These are phyloP conservation scores for Fusarium chuoi DNA, from an alignment of 2,329 filamentous ascomycete genomes.

Conservation along the genomic window DNA sequence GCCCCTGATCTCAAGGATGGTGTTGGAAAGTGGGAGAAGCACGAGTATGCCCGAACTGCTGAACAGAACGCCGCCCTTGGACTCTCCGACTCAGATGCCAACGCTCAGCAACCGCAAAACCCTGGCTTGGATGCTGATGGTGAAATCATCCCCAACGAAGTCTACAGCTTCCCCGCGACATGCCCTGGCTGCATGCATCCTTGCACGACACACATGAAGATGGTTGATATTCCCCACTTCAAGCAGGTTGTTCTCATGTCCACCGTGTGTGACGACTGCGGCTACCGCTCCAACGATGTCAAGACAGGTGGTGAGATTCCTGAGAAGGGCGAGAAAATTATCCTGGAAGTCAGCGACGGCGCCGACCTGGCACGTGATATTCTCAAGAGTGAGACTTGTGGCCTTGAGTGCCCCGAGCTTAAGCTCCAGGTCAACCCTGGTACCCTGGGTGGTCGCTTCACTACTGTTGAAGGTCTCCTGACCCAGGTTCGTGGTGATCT, in stretches of 20 bases:
- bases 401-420: slow-evolving; percentile 86
- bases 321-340: slow-evolving; percentile 85
- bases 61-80: slow-evolving; percentile 91
- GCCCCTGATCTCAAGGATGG: slow-evolving; percentile 83
- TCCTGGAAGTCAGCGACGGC: slow-evolving; percentile 72
- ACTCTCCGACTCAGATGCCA: slow-evolving; percentile 71
- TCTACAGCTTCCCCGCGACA: slow-evolving; percentile 90
- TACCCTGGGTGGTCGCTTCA: slow-evolving; percentile 95
- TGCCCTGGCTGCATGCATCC: slow-evolving; percentile 90
- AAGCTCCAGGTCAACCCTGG: slow-evolving; percentile 89
- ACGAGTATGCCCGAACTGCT: slow-evolving; percentile 82
- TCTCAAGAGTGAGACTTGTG: slow-evolving; percentile 94
- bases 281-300: slow-evolving; percentile 95
- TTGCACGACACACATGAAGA: slow-evolving; percentile 96
- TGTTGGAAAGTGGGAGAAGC: slow-evolving; percentile 88
- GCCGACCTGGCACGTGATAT: slow-evolving; percentile 91
- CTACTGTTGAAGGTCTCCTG: slow-evolving; percentile 92
- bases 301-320: slow-evolving; percentile 97
- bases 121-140: slow-evolving; percentile 66
- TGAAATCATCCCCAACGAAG: slow-evolving; percentile 91
- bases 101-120: slow-evolving; percentile 64
- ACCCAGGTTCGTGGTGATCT: slow-evolving; percentile 94
- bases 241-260: slow-evolving; percentile 97
- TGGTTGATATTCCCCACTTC: slow-evolving; percentile 98
- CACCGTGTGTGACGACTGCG: slow-evolving; percentile 90